phyloP scores from a whole-genome alignment of 352 stramenopile species.

The Phytophthora boehmeriae region DNA sequence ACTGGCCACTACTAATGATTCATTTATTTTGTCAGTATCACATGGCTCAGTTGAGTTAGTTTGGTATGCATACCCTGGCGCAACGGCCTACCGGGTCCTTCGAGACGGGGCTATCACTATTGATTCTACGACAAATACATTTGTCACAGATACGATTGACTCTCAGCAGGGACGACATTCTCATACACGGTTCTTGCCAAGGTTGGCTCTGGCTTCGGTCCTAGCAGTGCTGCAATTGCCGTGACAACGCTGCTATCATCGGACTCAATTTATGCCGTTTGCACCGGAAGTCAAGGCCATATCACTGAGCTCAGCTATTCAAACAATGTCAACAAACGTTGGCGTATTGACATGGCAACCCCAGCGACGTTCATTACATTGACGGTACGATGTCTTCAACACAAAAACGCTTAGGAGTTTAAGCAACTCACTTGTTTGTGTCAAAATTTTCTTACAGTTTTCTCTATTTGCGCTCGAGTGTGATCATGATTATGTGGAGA shows the following conservation, averaged over 20 bases:
- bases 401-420: background rate
- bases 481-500: constrained; percentile 63
- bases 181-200: constrained; percentile 25
- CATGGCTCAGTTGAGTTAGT: constrained; percentile 33
- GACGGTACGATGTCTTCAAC: constrained; percentile 18
- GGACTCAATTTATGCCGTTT: constrained; percentile 18
- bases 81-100: constrained; percentile 44
- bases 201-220: constrained; percentile 3
- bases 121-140: constrained; percentile 7
- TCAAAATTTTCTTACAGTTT: constrained; percentile 23
- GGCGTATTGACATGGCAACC: constrained; percentile 40
- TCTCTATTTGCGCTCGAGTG: constrained; percentile 65
- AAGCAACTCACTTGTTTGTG: background rate
- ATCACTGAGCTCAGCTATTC: constrained; percentile 46
- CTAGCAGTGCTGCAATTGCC: constrained; percentile 12
- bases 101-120: constrained; percentile 30
- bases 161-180: constrained; percentile 20
- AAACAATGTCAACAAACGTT: constrained; percentile 35
- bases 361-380: constrained; percentile 38
- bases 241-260: constrained; percentile 25
- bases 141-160: constrained; percentile 17
- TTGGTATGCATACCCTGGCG: constrained; percentile 50
- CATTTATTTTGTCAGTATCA: constrained; percentile 32
- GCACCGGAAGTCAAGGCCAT: constrained; percentile 22
- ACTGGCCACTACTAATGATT: too few species aligned